A percentile compares a stretch with the other conserved stretches of the same genome.
Evolutionary conservation across 2,329 filamentous ascomycete species (phyloP).

Genomic region (Calcarisporium arbuscula): DNA sequence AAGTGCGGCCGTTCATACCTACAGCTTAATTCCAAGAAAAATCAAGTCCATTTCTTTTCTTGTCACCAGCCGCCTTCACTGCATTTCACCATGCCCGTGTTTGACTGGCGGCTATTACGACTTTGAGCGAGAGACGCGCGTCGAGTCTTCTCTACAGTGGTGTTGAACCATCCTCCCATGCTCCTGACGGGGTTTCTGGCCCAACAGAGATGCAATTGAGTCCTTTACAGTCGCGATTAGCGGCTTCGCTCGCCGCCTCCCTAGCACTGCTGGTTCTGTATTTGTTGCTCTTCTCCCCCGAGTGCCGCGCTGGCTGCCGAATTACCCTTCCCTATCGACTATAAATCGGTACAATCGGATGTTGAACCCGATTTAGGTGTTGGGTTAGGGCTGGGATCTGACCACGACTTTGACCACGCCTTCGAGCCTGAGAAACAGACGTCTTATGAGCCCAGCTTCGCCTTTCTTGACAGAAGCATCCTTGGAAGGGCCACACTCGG

Average conservation of each 20-base stretch:
- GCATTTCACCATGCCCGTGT: too few relatives aligned
- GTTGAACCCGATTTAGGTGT: too few relatives aligned
- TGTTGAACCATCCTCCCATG: too few relatives aligned
- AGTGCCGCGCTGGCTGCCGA: conserved; percentile 59
- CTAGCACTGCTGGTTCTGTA: conserved; percentile 55
- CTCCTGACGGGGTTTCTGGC: too few relatives aligned
- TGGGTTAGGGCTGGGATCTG: too few relatives aligned
- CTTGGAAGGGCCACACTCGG: conserved; percentile 42
- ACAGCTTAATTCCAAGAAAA: too few relatives aligned
- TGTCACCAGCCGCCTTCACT: too few relatives aligned
- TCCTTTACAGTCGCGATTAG: conserved; percentile 65
- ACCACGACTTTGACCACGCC: conserved; percentile 8
- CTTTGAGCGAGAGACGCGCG: too few relatives aligned
- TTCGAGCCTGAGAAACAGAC: conserved; percentile 18
- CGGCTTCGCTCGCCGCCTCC: conserved; percentile 58
- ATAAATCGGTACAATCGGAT: conserved; percentile 10
- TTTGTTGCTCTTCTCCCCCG: conserved; percentile 51
- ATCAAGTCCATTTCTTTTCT: too few relatives aligned
- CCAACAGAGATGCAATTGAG: conserved; percentile 52
- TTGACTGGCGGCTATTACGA: too few relatives aligned
- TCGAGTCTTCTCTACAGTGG: too few relatives aligned
- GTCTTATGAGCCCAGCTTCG: conserved; percentile 56
- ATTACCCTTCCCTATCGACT: conserved; percentile 33
- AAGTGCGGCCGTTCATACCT: too few relatives aligned
- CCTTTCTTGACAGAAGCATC: conserved; percentile 54